phyloP scores from a whole-genome alignment of 768 basidiomycete species.

The Boletus pseudopeckii region DNA sequence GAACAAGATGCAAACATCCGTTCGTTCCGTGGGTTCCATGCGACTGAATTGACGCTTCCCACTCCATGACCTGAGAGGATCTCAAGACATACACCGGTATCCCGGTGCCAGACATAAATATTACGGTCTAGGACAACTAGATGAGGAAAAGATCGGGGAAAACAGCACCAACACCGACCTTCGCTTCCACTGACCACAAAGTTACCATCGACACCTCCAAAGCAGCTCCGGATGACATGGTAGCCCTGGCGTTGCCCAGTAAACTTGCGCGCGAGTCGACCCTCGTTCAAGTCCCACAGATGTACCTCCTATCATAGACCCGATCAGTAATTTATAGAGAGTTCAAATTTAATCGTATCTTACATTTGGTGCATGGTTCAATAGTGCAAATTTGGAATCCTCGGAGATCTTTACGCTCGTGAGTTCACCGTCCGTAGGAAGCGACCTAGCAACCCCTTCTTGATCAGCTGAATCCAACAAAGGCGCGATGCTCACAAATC shows the following conservation, averaged over 20 bases:
- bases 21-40: slow-evolving; percentile 89
- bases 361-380: slow-evolving; percentile 86
- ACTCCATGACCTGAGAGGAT: slow-evolving; percentile 82
- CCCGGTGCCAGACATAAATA: slow-evolving; percentile 94
- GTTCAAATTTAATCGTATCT: slow-evolving; percentile 29
- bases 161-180: slow-evolving; percentile 50
- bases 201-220: slow-evolving; percentile 85
- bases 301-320: slow-evolving; percentile 69
- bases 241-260: slow-evolving; percentile 80
- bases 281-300: slow-evolving; percentile 75
- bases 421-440: slow-evolving; percentile 70
- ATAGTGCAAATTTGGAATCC: slow-evolving; percentile 82
- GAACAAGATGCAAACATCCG: slow-evolving; percentile 96
- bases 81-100: slow-evolving; percentile 80
- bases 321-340: slow-evolving; percentile 6
- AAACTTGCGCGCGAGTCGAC: slow-evolving; percentile 72
- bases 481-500: slow-evolving; percentile 53
- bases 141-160: slow-evolving; percentile 8
- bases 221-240: slow-evolving; percentile 89
- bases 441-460: slow-evolving; percentile 43
- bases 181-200: slow-evolving; percentile 94
- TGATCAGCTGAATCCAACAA: slow-evolving; percentile 8
- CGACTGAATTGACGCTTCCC: slow-evolving; percentile 92
- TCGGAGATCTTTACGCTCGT: slow-evolving; percentile 85
- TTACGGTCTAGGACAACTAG: slow-evolving; percentile 64